Conservation (phyloP, 1,284 basidiomycete genomes). For the Apiotrichum porosum region DNA sequence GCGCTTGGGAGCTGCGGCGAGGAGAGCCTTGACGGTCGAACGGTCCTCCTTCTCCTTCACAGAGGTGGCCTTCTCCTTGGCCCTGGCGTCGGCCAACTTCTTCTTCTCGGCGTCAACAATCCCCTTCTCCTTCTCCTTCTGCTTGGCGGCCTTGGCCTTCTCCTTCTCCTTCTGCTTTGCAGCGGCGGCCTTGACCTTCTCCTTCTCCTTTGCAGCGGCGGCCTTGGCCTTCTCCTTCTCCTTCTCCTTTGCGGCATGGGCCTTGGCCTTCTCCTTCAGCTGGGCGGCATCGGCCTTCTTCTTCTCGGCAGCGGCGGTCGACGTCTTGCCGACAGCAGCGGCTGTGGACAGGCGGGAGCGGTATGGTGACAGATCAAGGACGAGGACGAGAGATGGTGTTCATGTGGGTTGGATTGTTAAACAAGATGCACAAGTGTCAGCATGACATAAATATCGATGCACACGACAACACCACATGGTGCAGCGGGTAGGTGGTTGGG, state of each 20-base stretch:
- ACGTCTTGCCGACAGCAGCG: too few relatives aligned
- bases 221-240: not conserved
- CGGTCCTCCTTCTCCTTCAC: not conserved
- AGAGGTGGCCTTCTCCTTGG: not conserved
- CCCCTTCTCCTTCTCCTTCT: slow-evolving; percentile 3
- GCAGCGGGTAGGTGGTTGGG: too few relatives aligned
- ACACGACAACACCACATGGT: too few relatives aligned
- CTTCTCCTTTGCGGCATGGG: slow-evolving; percentile 1
- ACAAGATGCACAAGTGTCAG: too few relatives aligned
- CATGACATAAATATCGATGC: too few relatives aligned
- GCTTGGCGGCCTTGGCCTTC: slow-evolving; percentile 1
- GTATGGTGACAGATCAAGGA: too few relatives aligned
- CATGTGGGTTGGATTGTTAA: too few relatives aligned
- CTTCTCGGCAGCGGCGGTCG: not conserved
- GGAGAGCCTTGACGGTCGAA: not conserved
- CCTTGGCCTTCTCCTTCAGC: not conserved
- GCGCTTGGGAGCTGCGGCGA: slow-evolving; percentile 7
- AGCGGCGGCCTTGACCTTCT: not conserved
- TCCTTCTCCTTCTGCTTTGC: not conserved
- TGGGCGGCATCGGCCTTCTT: too few relatives aligned
- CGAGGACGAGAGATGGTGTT: too few relatives aligned
- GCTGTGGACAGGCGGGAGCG: too few relatives aligned
- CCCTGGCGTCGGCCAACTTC: not conserved
- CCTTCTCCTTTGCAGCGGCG: not conserved
- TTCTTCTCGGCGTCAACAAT: not conserved